These are phyloP conservation scores for Scenedesmus sp. DNA, from an alignment of 163 green algal species.

Conservation along the genomic window DNA sequence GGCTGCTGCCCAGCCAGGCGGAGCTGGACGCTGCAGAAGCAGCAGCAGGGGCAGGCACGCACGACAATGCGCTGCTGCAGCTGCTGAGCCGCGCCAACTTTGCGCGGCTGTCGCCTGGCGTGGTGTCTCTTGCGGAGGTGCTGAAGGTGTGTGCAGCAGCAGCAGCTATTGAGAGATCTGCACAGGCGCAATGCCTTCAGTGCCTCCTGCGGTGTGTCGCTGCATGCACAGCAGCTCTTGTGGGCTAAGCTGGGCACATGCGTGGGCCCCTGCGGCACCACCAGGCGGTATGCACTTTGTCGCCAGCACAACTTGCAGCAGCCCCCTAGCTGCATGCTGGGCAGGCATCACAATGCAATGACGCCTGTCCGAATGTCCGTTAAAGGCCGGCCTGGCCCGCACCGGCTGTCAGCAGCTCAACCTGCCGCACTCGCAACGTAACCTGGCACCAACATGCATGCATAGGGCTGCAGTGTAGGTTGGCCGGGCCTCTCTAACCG, in stretches of 20 bases:
- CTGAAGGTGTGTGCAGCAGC: neutral
- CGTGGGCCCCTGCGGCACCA: too few species aligned
- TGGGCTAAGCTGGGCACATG: too few species aligned
- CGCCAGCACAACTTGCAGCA: too few species aligned
- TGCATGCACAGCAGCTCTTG: neutral
- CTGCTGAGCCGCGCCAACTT: constrained; percentile 1
- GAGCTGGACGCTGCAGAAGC: neutral
- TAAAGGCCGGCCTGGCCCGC: too few species aligned
- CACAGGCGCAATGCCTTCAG: neutral
- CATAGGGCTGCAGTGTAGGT: neutral
- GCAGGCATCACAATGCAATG: too few species aligned
- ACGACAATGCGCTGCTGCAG: neutral
- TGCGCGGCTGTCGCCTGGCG: neutral
- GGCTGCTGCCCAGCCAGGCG: neutral
- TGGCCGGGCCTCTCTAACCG: too few species aligned
- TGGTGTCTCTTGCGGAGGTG: neutral
- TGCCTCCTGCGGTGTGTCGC: neutral
- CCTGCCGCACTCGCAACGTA: too few species aligned
- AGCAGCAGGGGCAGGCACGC: neutral
- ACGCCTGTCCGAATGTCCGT: too few species aligned
- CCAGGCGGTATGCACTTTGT: too few species aligned
- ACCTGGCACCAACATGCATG: neutral
- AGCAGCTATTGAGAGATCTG: too few species aligned
- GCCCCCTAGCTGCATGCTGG: too few species aligned
- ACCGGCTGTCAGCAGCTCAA: too few species aligned